Conservation (phyloP, 306 rosid species). For the Spatholobus suberectus region DNA sequence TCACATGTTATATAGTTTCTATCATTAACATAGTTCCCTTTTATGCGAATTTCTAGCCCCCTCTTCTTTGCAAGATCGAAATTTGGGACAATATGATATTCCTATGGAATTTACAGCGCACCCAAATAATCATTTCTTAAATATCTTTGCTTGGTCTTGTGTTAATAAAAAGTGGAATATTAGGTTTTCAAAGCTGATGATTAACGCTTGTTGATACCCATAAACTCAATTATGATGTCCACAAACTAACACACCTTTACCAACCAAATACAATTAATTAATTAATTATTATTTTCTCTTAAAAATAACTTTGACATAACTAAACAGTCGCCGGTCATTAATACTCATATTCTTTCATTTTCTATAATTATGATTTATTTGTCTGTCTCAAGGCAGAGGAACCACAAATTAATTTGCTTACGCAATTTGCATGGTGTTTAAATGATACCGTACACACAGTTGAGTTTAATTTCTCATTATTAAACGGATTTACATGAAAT, state of each 20-base stretch:
- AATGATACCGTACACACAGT: neutral
- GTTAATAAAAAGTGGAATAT: slow-evolving; percentile 22
- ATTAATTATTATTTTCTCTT: slow-evolving; percentile 15
- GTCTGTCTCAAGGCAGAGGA: neutral
- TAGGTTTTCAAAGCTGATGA: slow-evolving; percentile 5
- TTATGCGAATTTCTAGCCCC: neutral
- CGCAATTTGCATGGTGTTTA: slow-evolving; percentile 31
- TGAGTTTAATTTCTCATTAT: slow-evolving; percentile 13
- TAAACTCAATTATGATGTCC: slow-evolving; percentile 36
- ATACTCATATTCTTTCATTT: neutral
- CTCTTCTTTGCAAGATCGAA: neutral
- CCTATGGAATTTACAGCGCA: too few relatives aligned
- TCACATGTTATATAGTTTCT: too few relatives aligned
- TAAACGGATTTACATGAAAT: neutral
- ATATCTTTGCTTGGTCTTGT: slow-evolving; percentile 29
- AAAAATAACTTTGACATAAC: slow-evolving; percentile 12
- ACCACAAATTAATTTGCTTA: slow-evolving; percentile 7
- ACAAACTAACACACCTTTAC: slow-evolving; percentile 27
- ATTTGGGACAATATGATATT: too few relatives aligned
- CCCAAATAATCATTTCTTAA: slow-evolving; percentile 23
- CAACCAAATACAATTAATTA: slow-evolving; percentile 22
- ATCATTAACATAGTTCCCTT: neutral
- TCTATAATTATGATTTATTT: neutral
- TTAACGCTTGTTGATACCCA: slow-evolving; percentile 27
- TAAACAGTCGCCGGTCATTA: neutral